Conservation (phyloP, 257 asterid genomes). For the Agastache rugosa region DNA sequence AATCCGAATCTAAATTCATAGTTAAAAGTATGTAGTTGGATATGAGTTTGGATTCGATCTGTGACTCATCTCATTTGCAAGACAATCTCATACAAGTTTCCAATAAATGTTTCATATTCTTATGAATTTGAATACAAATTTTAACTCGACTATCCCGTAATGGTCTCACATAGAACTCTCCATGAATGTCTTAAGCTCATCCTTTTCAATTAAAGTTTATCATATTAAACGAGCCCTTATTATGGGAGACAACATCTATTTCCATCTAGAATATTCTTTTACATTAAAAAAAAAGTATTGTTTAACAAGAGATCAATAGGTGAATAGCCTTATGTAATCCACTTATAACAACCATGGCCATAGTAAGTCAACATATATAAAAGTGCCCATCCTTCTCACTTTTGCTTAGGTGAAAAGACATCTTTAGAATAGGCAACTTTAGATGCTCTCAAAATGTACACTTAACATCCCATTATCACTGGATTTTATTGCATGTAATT, state of each 20-base stretch:
- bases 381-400: slow-evolving; percentile 6
- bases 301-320: slow-evolving; percentile 32
- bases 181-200: too few species aligned
- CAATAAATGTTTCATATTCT: too few species aligned
- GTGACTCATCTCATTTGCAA: too few species aligned
- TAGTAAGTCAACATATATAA: slow-evolving; percentile 40
- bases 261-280: neutral
- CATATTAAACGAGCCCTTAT: too few species aligned
- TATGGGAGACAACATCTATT: neutral
- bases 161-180: too few species aligned
- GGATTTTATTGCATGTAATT: slow-evolving; percentile 23
- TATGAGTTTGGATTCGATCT: too few species aligned
- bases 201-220: too few species aligned
- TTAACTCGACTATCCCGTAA: too few species aligned
- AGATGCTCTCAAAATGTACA: slow-evolving; percentile 25
- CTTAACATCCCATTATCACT: slow-evolving; percentile 36
- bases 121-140: too few species aligned
- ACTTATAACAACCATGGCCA: slow-evolving; percentile 40
- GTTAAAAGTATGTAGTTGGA: too few species aligned
- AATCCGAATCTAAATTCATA: too few species aligned
- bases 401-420: slow-evolving; percentile 39
- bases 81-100: too few species aligned
- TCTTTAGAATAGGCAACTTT: slow-evolving; percentile 20
- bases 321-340: slow-evolving; percentile 41
- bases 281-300: neutral